Evolutionary conservation across 495 filamentous ascomycete genomes (phyloP).

Genomic region (Lichina pygmaea): DNA sequence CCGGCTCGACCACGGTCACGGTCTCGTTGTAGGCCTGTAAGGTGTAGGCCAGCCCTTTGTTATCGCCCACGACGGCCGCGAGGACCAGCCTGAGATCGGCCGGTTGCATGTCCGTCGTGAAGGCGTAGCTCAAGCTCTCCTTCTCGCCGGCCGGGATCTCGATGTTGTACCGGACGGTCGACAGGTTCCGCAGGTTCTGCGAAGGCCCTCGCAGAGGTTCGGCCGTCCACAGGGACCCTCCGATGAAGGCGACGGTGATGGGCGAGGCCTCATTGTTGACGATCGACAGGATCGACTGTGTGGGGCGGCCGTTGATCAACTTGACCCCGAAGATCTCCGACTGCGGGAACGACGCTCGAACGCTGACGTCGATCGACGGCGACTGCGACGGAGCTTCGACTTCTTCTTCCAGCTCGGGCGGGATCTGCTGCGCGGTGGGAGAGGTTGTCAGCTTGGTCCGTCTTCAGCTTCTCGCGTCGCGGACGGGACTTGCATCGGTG

Average conservation of each 20-base stretch:
- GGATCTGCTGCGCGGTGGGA: neutral
- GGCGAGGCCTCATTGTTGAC: constrained; percentile 60
- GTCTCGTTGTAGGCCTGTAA: constrained; percentile 64
- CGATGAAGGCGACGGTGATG: constrained; percentile 49
- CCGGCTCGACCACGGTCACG: constrained; percentile 73
- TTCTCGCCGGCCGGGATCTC: constrained; percentile 55
- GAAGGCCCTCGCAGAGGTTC: constrained; percentile 23
- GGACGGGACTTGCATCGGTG: no score
- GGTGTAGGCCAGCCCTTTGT: constrained; percentile 39
- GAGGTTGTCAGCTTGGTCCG: no score
- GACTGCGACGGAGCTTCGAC: constrained; percentile 19
- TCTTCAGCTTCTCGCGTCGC: no score
- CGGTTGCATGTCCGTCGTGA: constrained; percentile 78
- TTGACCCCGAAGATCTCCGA: constrained; percentile 87
- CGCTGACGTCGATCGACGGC: constrained; percentile 40
- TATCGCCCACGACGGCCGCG: constrained; percentile 41
- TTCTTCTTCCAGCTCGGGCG: constrained; percentile 13
- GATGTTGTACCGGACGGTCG: constrained; percentile 41
- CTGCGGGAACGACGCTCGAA: constrained; percentile 57
- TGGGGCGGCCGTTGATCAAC: constrained; percentile 80
- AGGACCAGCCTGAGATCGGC: constrained; percentile 64
- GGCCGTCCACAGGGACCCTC: constrained; percentile 42
- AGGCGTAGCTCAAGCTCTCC: constrained; percentile 51
- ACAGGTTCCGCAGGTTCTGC: constrained; percentile 57
- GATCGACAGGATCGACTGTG: constrained; percentile 53